Base-by-base conservation (phyloP, 495 filamentous ascomycete species). In the Melanomma pulvis-pyrius region DNA sequence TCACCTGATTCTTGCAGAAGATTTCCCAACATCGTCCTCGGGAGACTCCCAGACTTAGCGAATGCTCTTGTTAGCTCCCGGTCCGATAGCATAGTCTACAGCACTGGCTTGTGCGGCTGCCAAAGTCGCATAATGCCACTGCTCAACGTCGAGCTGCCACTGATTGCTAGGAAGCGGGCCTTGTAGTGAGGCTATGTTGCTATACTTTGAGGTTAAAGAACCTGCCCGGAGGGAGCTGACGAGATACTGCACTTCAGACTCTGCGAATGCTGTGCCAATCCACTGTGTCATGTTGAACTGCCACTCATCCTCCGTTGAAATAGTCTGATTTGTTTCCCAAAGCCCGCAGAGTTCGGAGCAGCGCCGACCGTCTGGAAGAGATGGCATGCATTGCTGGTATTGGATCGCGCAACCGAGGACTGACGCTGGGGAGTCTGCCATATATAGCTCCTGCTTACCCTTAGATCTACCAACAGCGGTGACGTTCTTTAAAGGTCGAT, bases 361-460 rank as follows among this genome's bases (percentile, higher is more conserved):
- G 26, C 63, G 22, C 15, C 22, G 22, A 15, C 29, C 55, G 19
- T 1, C 49, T 24, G 57, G 21, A 9, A 54, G 21, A 24, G 46
- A 26, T 1, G 66, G 66, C n/a, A 63, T 69, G 53, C 66, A 69
- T 39, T 28, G 41, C 34, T 69, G 66, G 48, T 48, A 52, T 60
- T 69, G 30, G 4, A 34, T 34, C 5, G 30, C 30, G 30, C 30
- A 34, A 12, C 5, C 4, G 12, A 34, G 30, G 12, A 12, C 5
- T 4, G 30, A 34, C 12, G 30, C 30, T 34, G 30, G 12, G 4
- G 4, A 4, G 30, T 34, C 30, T 4, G 30, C 4, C 12, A 12
- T 34, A 34, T 34, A 34, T 12, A 34, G n/a, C n/a, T n/a, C n/a
- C 30, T 34, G 30, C 5, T 5, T 12, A 4, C 30, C 4, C 12